Percentiles rank a stretch among this genome's conserved stretches.
Conservation (phyloP, 2,329 filamentous ascomycete species). For the Cordyceps javanica region DNA sequence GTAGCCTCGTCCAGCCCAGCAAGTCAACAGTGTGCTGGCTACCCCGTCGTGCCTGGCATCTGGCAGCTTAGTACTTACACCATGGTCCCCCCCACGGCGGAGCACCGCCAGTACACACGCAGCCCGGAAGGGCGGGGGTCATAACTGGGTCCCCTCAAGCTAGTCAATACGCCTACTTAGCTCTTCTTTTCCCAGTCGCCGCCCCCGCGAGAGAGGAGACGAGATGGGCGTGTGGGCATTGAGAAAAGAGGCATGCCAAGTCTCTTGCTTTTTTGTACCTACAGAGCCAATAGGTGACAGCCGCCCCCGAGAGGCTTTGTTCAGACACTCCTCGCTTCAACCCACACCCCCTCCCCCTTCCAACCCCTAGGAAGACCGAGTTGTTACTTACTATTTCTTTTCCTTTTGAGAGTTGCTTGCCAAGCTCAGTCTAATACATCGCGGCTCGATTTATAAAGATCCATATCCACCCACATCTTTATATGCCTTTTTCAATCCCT, state of each 20-base stretch:
- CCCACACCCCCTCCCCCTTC: not conserved
- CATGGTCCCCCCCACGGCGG: constrained; percentile 1
- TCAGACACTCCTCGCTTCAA: not conserved
- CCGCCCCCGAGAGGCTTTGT: not conserved
- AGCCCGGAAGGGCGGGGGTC: not conserved
- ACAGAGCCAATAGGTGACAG: constrained; percentile 5
- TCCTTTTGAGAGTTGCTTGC: not conserved
- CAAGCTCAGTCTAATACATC: constrained; percentile 6
- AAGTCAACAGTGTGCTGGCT: not conserved
- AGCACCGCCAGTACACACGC: not conserved
- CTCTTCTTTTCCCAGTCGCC: constrained; percentile 4
- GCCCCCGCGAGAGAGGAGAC: constrained; percentile 7
- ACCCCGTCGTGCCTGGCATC: not conserved
- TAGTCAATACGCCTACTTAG: not conserved
- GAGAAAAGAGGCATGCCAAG: constrained; percentile 9
- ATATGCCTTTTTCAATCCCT: not conserved
- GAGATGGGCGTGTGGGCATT: constrained; percentile 7
- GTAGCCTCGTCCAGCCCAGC: constrained; percentile 7
- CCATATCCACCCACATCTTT: constrained; percentile 3
- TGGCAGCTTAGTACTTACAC: too few species aligned
- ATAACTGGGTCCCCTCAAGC: not conserved
- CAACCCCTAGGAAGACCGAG: not conserved
- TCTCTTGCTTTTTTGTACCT: constrained; percentile 8
- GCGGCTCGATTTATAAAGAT: constrained; percentile 10
- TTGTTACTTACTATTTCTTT: constrained; percentile 2